Conservation (phyloP, 352 stramenopile species). For the Achlya hypogyna region DNA sequence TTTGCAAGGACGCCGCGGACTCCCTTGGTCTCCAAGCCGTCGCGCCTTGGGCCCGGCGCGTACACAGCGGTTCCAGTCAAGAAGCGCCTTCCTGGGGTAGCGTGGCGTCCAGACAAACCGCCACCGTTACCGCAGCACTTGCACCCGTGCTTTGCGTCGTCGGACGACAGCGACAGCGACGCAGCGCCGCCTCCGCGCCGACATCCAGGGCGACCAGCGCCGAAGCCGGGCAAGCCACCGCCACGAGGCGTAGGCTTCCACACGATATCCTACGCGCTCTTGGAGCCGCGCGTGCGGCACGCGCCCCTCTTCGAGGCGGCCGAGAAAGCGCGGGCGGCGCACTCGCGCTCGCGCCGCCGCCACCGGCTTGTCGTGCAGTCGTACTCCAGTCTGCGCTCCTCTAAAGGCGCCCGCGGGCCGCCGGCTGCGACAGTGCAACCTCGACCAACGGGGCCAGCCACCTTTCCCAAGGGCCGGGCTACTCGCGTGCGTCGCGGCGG, state of each 20-base stretch:
- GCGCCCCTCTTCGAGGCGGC: conserved; percentile 11
- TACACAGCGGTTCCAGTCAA: neutral
- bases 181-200: neutral
- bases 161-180: neutral
- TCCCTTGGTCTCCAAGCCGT: neutral
- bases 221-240: neutral
- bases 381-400: neutral
- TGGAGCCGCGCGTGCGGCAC: neutral
- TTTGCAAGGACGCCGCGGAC: neutral
- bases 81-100: neutral
- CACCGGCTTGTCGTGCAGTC: neutral
- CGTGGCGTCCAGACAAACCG: neutral
- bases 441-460: neutral
- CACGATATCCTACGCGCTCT: conserved; percentile 7
- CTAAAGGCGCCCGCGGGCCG: neutral
- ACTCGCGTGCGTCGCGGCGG: neutral
- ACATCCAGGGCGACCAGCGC: neutral
- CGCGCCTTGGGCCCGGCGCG: neutral
- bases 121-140: neutral
- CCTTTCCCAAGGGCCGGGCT: neutral
- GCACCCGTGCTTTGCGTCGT: neutral
- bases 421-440: neutral
- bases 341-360: neutral
- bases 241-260: neutral
- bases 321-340: neutral